A percentile compares a stretch with the other conserved stretches of the same genome.
Evolutionary conservation across 805 yeast genomes (phyloP).

Genomic region (Metschnikowia matae): DNA sequence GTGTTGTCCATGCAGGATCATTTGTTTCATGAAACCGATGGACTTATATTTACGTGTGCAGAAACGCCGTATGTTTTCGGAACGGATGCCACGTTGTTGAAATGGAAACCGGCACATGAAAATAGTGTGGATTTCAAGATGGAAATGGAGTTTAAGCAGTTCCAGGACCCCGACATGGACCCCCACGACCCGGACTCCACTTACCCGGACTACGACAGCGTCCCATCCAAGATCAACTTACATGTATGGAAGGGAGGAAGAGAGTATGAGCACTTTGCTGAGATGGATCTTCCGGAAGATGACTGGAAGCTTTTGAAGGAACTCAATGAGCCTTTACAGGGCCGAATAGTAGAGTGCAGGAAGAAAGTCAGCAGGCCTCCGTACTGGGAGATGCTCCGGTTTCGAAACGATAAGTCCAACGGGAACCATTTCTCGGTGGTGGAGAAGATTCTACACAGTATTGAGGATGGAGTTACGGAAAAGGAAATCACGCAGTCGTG

Average conservation of each 20-base stretch:
- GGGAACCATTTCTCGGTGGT: slow-evolving; percentile 85
- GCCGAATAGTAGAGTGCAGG: slow-evolving; percentile 82
- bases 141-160: slow-evolving; percentile 54
- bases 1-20: slow-evolving; percentile 68
- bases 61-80: slow-evolving; percentile 84
- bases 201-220: slow-evolving; percentile 76
- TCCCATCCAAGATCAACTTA: slow-evolving; percentile 60
- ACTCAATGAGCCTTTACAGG: slow-evolving; percentile 77
- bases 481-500: slow-evolving; percentile 66
- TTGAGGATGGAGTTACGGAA: slow-evolving; percentile 78
- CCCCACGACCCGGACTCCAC: slow-evolving; percentile 65
- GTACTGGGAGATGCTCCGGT: slow-evolving; percentile 80
- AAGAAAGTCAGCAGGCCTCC: slow-evolving; percentile 53
- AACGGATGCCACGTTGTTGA: slow-evolving; percentile 78
- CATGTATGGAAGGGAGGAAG: slow-evolving; percentile 74
- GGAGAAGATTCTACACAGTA: slow-evolving; percentile 75
- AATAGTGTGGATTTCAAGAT: slow-evolving; percentile 88
- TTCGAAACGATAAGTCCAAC: slow-evolving; percentile 86
- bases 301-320: slow-evolving; percentile 78
- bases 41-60: slow-evolving; percentile 88
- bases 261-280: slow-evolving; percentile 61
- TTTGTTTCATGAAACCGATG: slow-evolving; percentile 87
- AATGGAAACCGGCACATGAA: slow-evolving; percentile 97
- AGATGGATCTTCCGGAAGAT: slow-evolving; percentile 55
- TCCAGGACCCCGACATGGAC: slow-evolving; percentile 59